phyloP scores from a whole-genome alignment of 441 rosid species.

The Aleurites moluccanus region DNA sequence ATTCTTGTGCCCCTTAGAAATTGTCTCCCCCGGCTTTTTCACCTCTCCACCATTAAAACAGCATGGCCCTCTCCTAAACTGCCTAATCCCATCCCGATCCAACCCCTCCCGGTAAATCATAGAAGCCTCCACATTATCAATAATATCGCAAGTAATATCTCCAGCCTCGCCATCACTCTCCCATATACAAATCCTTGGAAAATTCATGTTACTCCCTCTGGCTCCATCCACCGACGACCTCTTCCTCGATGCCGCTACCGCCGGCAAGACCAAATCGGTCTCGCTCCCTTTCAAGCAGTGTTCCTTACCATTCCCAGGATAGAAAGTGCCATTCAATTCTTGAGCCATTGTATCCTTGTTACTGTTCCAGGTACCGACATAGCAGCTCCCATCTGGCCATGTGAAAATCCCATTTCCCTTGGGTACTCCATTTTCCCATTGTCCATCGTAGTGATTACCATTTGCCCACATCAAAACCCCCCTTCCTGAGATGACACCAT shows the following conservation, averaged over 20 bases:
- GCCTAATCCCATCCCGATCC: slow-evolving; percentile 55
- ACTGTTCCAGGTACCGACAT: slow-evolving; percentile 53
- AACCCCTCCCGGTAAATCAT: slow-evolving; percentile 66
- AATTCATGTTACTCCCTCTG: slow-evolving; percentile 52
- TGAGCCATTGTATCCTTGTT: slow-evolving; percentile 38
- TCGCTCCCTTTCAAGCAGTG: slow-evolving; percentile 41
- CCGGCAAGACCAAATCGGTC: slow-evolving; percentile 27
- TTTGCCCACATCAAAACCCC: slow-evolving; percentile 70
- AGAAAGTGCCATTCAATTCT: slow-evolving; percentile 46
- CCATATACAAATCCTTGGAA: slow-evolving; percentile 94
- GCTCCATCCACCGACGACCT: slow-evolving; percentile 76
- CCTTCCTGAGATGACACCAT: slow-evolving; percentile 73
- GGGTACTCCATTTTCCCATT: slow-evolving; percentile 80
- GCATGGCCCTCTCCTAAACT: slow-evolving; percentile 69
- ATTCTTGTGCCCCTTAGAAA: slow-evolving; percentile 92
- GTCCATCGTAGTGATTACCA: slow-evolving; percentile 75
- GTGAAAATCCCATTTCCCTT: slow-evolving; percentile 63
- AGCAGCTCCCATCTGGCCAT: slow-evolving; percentile 72
- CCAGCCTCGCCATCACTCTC: slow-evolving; percentile 97
- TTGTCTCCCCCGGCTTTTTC: slow-evolving; percentile 86
- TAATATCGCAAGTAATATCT: slow-evolving; percentile 87
- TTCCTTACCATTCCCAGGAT: slow-evolving; percentile 40
- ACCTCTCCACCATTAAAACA: slow-evolving; percentile 65
- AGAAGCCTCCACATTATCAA: slow-evolving; percentile 73
- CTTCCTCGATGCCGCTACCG: slow-evolving; percentile 47